Conservation (phyloP, 805 yeast genomes). For the Scheffersomyces ergatensis region DNA sequence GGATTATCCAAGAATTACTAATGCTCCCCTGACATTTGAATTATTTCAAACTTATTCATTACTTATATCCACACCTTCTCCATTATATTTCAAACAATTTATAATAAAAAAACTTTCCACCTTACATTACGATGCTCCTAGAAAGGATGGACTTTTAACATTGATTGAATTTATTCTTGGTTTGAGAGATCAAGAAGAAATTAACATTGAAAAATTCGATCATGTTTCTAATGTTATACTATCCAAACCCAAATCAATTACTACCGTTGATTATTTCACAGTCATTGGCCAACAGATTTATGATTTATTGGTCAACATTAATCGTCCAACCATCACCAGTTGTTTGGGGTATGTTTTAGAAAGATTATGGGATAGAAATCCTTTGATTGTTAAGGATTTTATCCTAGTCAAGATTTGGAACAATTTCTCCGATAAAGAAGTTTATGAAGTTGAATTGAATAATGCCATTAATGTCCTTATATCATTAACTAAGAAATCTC, state of each 20-base stretch:
- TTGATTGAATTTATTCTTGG: slow-evolving; percentile 78
- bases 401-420: slow-evolving; percentile 51
- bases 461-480: slow-evolving; percentile 64
- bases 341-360: slow-evolving; percentile 56
- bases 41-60: slow-evolving; percentile 60
- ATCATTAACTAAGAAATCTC: slow-evolving; percentile 49
- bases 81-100: slow-evolving; percentile 43
- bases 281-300: slow-evolving; percentile 65
- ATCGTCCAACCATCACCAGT: slow-evolving; percentile 59
- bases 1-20: slow-evolving; percentile 27
- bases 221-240: slow-evolving; percentile 65
- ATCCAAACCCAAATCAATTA: slow-evolving; percentile 54
- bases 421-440: slow-evolving; percentile 37
- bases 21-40: slow-evolving; percentile 62
- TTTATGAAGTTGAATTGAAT: slow-evolving; percentile 50
- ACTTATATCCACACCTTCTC: slow-evolving; percentile 48
- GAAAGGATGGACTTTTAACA: slow-evolving; percentile 64
- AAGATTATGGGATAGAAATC: slow-evolving; percentile 49
- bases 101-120: slow-evolving; percentile 50
- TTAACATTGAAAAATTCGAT: slow-evolving; percentile 63
- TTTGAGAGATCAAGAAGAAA: slow-evolving; percentile 66
- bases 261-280: slow-evolving; percentile 50
- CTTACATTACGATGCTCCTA: slow-evolving; percentile 53
- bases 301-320: slow-evolving; percentile 53
- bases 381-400: slow-evolving; percentile 55